Base-by-base conservation (phyloP, 176 grass and related monocot species). In the Paspalum notatum region DNA sequence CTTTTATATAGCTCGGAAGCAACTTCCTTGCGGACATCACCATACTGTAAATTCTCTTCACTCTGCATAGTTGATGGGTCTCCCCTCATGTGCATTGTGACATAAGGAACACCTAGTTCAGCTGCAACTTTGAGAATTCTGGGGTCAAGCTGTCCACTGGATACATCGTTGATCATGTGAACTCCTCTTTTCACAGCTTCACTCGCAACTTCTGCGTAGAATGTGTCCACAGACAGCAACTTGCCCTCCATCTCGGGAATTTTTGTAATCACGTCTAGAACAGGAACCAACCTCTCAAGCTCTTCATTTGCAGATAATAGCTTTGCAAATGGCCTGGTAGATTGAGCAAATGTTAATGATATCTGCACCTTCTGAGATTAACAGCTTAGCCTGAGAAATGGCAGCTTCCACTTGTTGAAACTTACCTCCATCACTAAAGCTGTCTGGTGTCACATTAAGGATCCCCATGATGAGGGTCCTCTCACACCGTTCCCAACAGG, bases 381-480 rank as follows among this genome's bases (percentile, higher is more conserved):
- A 84, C 62, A 87, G 51, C 61, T 66, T 94, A 46, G 82, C 76
- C 77, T 89, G 92, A 59, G 81, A 91, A 78, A 98, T 50, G 12
- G 92, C 92, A 85, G 57, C 63, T 55, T 85, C 74, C 39, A 94
- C 65, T 76, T 80, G 20, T 72, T 78, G 83, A 82, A 92, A 98
- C 74, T 94, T 98, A 37, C 95, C 95, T 48, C 95, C 95, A 47
- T 94, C 95, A 50, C 95, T 94, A 88, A 98, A 98, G 78, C 95
- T 98, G 47, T 98, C 92, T 3, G 92, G 92, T 22, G 95, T 93
- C 66, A 98, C 40, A 89, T 98, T 98, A 80, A 98, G 83, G 74
- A 98, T 73, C 54, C 95, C 95, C 95, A 98, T 94, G 48, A 98
- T 27, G 6, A 92, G 86, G 32, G 95, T 94, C 78, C 83, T 89